Evolutionary conservation across 2,329 filamentous ascomycete genomes (phyloP).

Genomic region (Calonectria honghensis): DNA sequence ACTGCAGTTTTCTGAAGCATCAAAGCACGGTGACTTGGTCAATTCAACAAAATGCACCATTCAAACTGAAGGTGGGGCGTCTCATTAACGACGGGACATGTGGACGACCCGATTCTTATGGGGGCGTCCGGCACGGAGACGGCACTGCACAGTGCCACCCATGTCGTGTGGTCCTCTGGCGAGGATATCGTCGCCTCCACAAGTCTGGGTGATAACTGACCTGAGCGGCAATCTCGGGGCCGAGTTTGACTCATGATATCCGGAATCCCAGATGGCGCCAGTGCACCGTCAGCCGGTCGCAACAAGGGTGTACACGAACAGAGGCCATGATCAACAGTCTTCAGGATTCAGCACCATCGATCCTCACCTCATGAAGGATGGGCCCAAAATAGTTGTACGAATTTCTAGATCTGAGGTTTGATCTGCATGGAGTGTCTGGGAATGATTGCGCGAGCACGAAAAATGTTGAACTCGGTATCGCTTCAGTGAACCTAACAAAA

Average conservation of each 20-base stretch:
- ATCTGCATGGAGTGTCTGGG: not conserved
- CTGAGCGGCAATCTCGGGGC: not conserved
- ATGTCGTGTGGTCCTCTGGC: not conserved
- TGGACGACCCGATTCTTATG: not conserved
- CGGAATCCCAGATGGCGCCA: not conserved
- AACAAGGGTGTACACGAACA: not conserved
- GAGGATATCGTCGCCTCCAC: not conserved
- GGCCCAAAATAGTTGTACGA: not conserved
- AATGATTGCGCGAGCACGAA: not conserved
- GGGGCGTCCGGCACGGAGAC: not conserved
- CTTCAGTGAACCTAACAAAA: not conserved
- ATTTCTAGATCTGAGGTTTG: not conserved
- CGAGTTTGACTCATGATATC: not conserved
- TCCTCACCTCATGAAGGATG: not conserved
- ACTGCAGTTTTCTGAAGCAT: not conserved
- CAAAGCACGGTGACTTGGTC: not conserved
- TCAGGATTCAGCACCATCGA: conserved; percentile 1
- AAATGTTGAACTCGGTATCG: not conserved
- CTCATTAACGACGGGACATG: not conserved
- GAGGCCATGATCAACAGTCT: not conserved
- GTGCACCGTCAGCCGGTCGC: too few relatives aligned
- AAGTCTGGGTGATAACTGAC: not conserved
- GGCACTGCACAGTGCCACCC: not conserved
- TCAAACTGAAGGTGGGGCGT: not conserved
- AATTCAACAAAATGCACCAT: not conserved